A percentile compares a stretch with the other conserved stretches of the same genome.
These are phyloP conservation scores for Cenococcum geophilum DNA, from an alignment of 495 filamentous ascomycete genomes.

Conservation along the genomic window DNA sequence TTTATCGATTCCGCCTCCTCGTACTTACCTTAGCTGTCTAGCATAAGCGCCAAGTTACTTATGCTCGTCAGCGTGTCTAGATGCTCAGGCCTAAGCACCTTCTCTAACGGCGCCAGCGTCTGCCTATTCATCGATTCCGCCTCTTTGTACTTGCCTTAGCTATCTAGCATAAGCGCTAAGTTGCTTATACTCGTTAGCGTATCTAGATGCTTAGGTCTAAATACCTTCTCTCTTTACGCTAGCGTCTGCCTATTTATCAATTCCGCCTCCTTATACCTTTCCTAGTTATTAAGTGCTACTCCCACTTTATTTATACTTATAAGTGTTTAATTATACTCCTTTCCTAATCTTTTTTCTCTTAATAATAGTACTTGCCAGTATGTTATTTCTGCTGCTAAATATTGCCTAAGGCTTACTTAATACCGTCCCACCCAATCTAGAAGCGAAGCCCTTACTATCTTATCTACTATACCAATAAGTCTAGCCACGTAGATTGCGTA, in stretches of 20 bases:
- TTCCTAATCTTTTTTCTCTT: no score
- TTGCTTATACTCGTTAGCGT: not conserved
- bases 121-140: not conserved
- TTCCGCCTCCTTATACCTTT: no score
- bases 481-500: not conserved
- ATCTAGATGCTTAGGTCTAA: not conserved
- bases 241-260: no score
- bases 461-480: not conserved
- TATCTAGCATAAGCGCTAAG: not conserved
- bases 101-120: not conserved
- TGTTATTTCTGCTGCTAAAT: not conserved
- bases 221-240: no score
- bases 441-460: not conserved
- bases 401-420: not conserved
- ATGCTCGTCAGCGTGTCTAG: not conserved
- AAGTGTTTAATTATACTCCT: no score
- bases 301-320: no score
- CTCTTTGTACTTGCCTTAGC: not conserved
- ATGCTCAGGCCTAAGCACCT: not conserved
- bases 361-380: not conserved
- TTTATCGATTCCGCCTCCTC: not conserved
- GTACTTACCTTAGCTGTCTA: not conserved
- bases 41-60: not conserved
- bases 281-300: no score
- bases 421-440: not conserved